Evolutionary conservation across 192 early-diverging fungal species (phyloP).

Genomic region (Spizellomyces sp.): DNA sequence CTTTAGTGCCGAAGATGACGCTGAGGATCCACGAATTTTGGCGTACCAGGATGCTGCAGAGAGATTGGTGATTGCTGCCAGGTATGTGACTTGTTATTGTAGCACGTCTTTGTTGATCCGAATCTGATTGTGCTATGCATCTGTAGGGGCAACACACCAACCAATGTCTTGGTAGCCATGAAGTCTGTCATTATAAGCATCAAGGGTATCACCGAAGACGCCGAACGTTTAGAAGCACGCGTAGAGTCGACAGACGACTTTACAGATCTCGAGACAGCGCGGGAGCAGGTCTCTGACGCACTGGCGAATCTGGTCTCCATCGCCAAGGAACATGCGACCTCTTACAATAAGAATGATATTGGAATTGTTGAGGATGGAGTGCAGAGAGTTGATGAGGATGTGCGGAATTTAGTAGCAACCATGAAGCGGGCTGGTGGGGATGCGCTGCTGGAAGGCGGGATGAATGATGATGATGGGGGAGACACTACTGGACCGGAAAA

Average conservation of each 20-base stretch:
- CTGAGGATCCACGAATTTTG: conserved; percentile 4
- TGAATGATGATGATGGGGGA: too few species aligned
- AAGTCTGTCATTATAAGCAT: conserved; percentile 36
- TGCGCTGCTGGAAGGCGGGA: background rate
- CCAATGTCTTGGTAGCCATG: conserved; percentile 33
- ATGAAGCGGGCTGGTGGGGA: conserved; percentile 6
- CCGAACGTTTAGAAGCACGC: conserved; percentile 19
- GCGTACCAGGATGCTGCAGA: conserved; percentile 17
- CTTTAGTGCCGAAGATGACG: background rate
- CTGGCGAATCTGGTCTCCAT: conserved; percentile 31
- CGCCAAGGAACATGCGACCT: conserved; percentile 38
- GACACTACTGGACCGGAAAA: too few species aligned
- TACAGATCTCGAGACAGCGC: conserved; percentile 9
- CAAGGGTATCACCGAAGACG: conserved; percentile 42
- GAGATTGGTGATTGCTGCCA: conserved; percentile 5
- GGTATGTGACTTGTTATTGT: too few species aligned
- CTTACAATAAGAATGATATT: conserved; percentile 6
- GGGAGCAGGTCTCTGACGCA: conserved; percentile 24
- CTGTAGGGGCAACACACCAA: background rate
- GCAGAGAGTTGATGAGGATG: conserved; percentile 9
- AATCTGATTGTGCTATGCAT: too few species aligned
- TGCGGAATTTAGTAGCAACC: conserved; percentile 21
- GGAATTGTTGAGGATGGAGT: conserved; percentile 26
- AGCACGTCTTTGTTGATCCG: too few species aligned
- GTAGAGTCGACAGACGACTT: conserved; percentile 12